Evolutionary conservation across 805 yeast species (phyloP).

Genomic region (Starmerella apis): DNA sequence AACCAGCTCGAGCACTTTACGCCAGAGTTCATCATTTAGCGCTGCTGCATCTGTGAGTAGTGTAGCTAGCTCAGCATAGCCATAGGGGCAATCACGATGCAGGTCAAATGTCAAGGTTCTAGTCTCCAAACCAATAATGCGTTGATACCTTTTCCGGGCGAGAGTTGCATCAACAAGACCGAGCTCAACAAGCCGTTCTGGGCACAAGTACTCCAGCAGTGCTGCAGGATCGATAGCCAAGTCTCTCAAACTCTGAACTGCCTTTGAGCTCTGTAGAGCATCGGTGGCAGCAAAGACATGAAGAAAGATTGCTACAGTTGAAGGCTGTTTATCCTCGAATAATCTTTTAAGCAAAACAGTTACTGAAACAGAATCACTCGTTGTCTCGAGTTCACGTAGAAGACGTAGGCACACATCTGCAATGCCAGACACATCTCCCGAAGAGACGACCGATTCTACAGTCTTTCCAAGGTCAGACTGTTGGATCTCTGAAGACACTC

Average conservation of each 20-base stretch:
- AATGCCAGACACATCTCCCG: background rate
- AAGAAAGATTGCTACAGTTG: background rate
- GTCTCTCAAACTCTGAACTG: background rate
- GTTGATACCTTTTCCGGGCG: conserved; percentile 16
- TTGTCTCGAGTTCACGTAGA: background rate
- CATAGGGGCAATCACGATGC: conserved; percentile 7
- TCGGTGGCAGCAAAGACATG: conserved; percentile 6
- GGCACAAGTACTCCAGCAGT: conserved; percentile 5
- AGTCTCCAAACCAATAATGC: conserved; percentile 15
- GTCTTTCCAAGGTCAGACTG: background rate
- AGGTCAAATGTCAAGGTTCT: conserved; percentile 17
- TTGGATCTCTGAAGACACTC: background rate
- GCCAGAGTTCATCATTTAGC: conserved; percentile 1
- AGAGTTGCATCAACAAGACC: conserved; percentile 5
- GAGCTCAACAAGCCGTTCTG: background rate
- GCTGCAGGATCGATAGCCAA: conserved; percentile 1
- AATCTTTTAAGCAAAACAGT: background rate
- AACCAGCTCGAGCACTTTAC: conserved; percentile 1
- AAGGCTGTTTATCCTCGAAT: background rate
- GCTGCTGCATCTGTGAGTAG: background rate
- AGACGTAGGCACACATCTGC: background rate
- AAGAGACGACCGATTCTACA: background rate
- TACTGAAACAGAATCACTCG: background rate
- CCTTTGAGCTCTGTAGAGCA: background rate
- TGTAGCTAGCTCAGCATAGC: conserved; percentile 6